Base-by-base conservation (phyloP, 2,329 filamentous ascomycete species). In the Trichoderma sp. region DNA sequence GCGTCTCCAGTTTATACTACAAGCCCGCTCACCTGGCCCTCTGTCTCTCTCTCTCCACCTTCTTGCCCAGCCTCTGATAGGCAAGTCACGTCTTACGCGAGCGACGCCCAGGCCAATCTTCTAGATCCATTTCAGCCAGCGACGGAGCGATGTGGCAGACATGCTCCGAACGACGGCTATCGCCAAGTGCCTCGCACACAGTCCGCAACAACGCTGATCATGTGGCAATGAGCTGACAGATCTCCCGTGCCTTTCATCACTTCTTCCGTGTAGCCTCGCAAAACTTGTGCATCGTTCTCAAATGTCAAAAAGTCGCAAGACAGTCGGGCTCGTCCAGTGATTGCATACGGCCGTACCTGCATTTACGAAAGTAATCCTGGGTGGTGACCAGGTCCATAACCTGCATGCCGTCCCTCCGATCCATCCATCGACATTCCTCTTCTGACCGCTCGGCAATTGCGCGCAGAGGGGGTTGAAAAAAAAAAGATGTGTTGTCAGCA, bases 1-100 rank as follows among this genome's bases (percentile, higher is more conserved):
- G 50, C 19, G 50, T 29, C 15, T 29, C 50, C 22, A 29, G 22
- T 53, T 58, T 56, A 45, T 17, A 17, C 39, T n/a, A 22, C 42
- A 48, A 48, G 42, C 42, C 42, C 42, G 42, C 42, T 48, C 42
- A 27, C 52, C 52, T 35, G 52, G 52, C 29, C 29, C 52, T 48
- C 42, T 45, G 17, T 45, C 42, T 45, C 42, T 45, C n/a, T 45
- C 42, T 45, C 42, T 48, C 42, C 42, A 48, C 42, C 42, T 48
- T n/a, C 42, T 48, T 48, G 42, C 19, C 42, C 42, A 48, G 42
- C 42, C 42, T 48, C 42, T 48, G 42, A 48, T 48, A 22, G 42
- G 42, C 42, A 48, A 48, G 12, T 48, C n/a, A 48, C 42, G 57
- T 60, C 57, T 60, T 60, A 60, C 57, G 57, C 57, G 59, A 63